Conservation (phyloP, 2,329 filamentous ascomycete species). For the Pseudogymnoascus sp. region DNA sequence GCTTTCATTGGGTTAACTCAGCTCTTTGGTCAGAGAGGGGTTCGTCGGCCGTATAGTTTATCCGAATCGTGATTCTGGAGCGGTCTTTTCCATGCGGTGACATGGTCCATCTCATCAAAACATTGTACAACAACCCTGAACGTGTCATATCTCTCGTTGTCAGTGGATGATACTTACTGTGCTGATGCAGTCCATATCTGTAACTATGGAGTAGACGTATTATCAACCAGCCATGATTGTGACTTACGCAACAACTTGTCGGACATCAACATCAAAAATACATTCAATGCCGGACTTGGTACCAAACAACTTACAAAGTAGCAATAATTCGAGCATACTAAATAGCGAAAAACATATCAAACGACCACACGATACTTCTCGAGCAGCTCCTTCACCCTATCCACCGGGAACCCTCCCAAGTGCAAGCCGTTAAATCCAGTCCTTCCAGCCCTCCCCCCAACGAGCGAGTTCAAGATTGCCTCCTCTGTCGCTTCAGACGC, state of each 20-base stretch:
- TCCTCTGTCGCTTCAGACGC: constrained; percentile 56
- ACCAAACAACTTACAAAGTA: background rate
- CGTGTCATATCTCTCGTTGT: background rate
- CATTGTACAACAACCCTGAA: no score
- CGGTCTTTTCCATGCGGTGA: no score
- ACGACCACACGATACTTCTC: constrained; percentile 28
- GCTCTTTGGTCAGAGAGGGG: background rate
- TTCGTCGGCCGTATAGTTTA: background rate
- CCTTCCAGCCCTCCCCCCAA: constrained; percentile 51
- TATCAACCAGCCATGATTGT: background rate
- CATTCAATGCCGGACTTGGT: background rate
- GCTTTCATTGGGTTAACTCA: background rate
- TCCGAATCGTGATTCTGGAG: background rate
- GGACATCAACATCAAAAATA: background rate
- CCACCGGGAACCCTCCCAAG: constrained; percentile 42
- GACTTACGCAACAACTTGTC: background rate
- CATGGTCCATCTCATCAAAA: no score
- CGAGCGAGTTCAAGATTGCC: constrained; percentile 53
- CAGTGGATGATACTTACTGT: background rate
- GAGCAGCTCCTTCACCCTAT: constrained; percentile 38
- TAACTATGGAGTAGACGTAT: background rate
- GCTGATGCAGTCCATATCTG: background rate
- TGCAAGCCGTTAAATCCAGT: constrained; percentile 41
- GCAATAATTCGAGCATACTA: background rate
- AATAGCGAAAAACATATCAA: background rate